Evolutionary conservation across 2,329 filamentous ascomycete genomes (phyloP).

Genomic region (Aspergillus brunneoviolaceus): DNA sequence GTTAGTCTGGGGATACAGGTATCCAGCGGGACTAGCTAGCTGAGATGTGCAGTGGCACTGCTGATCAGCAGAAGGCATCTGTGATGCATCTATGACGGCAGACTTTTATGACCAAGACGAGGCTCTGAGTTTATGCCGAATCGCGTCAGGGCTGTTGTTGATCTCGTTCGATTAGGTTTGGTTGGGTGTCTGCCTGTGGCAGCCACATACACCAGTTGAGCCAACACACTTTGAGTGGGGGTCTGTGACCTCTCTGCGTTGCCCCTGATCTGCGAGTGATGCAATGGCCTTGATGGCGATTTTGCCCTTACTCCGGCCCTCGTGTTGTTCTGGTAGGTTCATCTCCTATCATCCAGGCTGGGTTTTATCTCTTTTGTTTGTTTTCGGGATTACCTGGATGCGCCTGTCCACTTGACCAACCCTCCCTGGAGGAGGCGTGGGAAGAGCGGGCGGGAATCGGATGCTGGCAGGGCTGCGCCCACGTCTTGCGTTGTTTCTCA

Average conservation of each 20-base stretch:
- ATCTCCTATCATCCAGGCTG: conserved; percentile 57
- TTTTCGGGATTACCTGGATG: conserved; percentile 32
- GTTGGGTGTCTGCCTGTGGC: conserved; percentile 28
- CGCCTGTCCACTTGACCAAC: conserved; percentile 25
- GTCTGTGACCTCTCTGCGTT: conserved; percentile 33
- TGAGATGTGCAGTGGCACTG: background rate
- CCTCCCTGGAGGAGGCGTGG: conserved; percentile 31
- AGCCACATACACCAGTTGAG: conserved; percentile 27
- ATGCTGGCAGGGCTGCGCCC: conserved; percentile 50
- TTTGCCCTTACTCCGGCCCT: background rate
- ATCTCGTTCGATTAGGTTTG: conserved; percentile 2
- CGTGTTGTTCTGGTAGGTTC: conserved; percentile 44
- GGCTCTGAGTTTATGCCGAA: background rate
- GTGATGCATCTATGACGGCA: conserved; percentile 33
- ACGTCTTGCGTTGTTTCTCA: conserved; percentile 23
- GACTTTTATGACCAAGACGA: conserved; percentile 12
- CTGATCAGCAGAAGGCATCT: conserved; percentile 29
- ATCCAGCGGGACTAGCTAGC: background rate
- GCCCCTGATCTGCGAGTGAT: background rate
- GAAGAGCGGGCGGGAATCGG: conserved; percentile 43
- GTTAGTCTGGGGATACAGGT: background rate
- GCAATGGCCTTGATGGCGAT: background rate
- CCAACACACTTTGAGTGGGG: conserved; percentile 11
- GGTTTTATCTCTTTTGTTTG: conserved; percentile 22
- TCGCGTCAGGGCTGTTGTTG: background rate